Base-by-base conservation (phyloP, 2,329 filamentous ascomycete species). In the Hypoxylon sp. region DNA sequence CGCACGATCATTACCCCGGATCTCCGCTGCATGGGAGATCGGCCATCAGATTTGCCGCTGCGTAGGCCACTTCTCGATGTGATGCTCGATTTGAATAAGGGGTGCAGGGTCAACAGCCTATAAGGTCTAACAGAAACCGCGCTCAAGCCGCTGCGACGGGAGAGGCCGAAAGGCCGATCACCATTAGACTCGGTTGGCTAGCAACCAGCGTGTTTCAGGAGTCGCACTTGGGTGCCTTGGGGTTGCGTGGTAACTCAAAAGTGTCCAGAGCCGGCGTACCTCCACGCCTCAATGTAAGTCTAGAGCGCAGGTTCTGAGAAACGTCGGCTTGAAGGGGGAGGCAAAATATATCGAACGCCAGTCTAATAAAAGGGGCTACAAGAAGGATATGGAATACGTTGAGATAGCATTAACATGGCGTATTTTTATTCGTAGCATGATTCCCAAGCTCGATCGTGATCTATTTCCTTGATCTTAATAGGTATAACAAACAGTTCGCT, bases 1-100 rank as follows among this genome's bases (percentile, higher is more conserved):
- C 24, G 22, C 60, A 57, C 46, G 55, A 49, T 57, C 18, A 16
- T 45, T 33, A 53, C 33, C 64, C 50, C 64, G 60, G 60, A 67
- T 53, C 56, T 67, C 64, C 64, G 64, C 42, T 32, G n/a, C 24
- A 14, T 45, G 28, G 42, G 24, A 54, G 14, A 22, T 61, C 49
- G 56, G 56, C 26, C 50, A 40, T 28, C 38, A 30, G 26, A 2
- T 5, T 45, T 33, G 12, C 52, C 44, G 44, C 32, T 16, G 12
- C 30, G 33, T 30, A 44, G 11, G 14, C 52, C 16, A 20, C 12
- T 50, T 14, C 52, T 63, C 4, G 14, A 52, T 30, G 48, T 46
- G 16, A 14, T 3, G 18, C 38, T 45, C 44, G 48, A 54, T 12
- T 11, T 6, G 18, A 28, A 48, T 14, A 53, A 22, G 26, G 40